Evolutionary conservation across 345 rosid species (phyloP).

Genomic region (Citrus glauca): DNA sequence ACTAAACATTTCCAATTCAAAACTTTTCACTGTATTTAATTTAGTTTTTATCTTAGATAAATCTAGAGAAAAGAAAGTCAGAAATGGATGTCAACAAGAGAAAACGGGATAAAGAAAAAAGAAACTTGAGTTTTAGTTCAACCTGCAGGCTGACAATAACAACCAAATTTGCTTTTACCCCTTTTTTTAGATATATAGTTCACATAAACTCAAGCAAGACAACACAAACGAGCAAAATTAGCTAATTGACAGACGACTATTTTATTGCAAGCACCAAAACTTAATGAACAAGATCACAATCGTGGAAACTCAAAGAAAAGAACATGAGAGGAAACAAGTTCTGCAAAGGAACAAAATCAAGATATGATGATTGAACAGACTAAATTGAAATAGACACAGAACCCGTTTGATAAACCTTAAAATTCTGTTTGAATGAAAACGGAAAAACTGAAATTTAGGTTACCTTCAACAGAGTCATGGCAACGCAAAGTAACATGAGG

Average conservation of each 20-base stretch:
- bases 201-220: too few relatives aligned
- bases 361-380: background rate
- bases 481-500: slow-evolving; percentile 82
- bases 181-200: background rate
- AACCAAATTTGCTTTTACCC: background rate
- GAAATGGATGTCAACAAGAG: background rate
- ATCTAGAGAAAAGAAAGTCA: background rate
- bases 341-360: background rate
- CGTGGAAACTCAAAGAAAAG: background rate
- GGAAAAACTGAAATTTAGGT: background rate
- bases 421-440: background rate
- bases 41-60: background rate
- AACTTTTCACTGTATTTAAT: background rate
- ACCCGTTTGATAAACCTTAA: background rate
- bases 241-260: too few relatives aligned
- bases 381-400: background rate
- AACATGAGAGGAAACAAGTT: background rate
- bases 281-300: background rate
- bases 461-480: slow-evolving; percentile 89
- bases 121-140: background rate
- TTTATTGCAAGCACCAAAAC: background rate
- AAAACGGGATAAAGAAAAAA: background rate
- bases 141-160: background rate
- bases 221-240: too few relatives aligned
- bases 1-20: background rate